Evolutionary conservation across 139 green algal genomes (phyloP).

Genomic region (Picochlorum sp.): DNA sequence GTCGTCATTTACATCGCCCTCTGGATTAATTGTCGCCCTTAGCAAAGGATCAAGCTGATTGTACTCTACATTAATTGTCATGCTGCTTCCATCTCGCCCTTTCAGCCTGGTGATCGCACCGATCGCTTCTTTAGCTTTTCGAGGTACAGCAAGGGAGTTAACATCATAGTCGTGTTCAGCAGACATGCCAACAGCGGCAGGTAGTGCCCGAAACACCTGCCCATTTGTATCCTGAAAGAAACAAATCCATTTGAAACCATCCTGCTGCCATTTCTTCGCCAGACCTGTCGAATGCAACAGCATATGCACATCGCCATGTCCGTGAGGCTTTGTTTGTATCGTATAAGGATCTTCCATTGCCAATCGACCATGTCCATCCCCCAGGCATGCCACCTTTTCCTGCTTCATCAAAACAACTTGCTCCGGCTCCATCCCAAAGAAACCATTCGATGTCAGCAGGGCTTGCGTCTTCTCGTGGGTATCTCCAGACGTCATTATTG

Average conservation of each 20-base stretch:
- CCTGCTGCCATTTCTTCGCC: conserved; percentile 45
- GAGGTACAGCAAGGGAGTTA: conserved; percentile 86
- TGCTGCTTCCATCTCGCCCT: conserved; percentile 19
- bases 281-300: conserved; percentile 75
- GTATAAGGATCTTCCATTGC: conserved; percentile 64
- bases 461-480: conserved; percentile 74
- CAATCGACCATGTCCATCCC: conserved; percentile 77
- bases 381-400: conserved; percentile 95
- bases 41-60: conserved; percentile 96
- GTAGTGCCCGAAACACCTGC: conserved; percentile 83
- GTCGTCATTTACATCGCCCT: conserved; percentile 81
- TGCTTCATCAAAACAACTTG: conserved; percentile 91
- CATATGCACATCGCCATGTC: conserved; percentile 95
- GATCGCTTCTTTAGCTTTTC: conserved; percentile 92
- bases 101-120: conserved; percentile 67
- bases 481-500: conserved; percentile 98
- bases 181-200: conserved; percentile 56
- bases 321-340: conserved; percentile 93
- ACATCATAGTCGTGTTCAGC: conserved; percentile 67
- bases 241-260: conserved; percentile 83
- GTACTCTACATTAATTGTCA: conserved; percentile 99
- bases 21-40: conserved; percentile 51
- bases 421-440: conserved; percentile 71
- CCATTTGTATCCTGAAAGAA: conserved; percentile 99
- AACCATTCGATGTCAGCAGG: conserved; percentile 68